phyloP scores from a whole-genome alignment of 2,329 filamentous ascomycete species.

The Plenodomus biglobosus region DNA sequence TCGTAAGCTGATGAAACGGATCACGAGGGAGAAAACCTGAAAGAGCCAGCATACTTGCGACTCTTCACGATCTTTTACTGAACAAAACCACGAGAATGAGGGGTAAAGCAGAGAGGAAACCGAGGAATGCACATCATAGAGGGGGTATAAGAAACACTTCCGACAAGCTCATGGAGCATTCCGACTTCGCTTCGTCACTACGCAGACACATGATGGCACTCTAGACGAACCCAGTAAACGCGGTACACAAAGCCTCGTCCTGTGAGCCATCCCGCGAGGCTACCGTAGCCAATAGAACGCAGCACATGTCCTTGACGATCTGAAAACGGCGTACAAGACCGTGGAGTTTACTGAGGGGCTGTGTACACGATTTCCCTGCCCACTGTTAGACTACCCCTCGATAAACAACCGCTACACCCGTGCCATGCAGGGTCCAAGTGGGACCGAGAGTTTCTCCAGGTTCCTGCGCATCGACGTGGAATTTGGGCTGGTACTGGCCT shows the following conservation, averaged over 20 bases:
- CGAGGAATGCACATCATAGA: constrained; percentile 11
- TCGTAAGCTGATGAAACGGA: constrained; percentile 34
- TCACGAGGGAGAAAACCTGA: constrained; percentile 35
- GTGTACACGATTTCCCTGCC: constrained; percentile 13
- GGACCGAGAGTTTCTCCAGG: constrained; percentile 35
- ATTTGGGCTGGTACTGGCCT: constrained; percentile 18
- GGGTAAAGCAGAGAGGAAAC: constrained; percentile 15
- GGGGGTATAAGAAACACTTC: constrained; percentile 34
- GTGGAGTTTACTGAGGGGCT: constrained; percentile 14
- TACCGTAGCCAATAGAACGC: constrained; percentile 36
- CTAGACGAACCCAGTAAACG: constrained; percentile 12
- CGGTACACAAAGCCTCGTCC: constrained; percentile 20
- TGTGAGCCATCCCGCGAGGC: constrained; percentile 9
- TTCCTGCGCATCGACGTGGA: constrained; percentile 1
- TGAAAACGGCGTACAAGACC: constrained; percentile 15
- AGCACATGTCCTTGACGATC: constrained; percentile 35
- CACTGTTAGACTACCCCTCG: constrained; percentile 12
- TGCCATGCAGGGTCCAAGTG: constrained; percentile 33
- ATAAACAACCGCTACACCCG: constrained; percentile 29
- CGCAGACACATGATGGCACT: constrained; percentile 33
- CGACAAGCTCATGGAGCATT: constrained; percentile 20
- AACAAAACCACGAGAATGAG: constrained; percentile 9
- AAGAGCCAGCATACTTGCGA: constrained; percentile 33
- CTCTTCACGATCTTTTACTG: constrained; percentile 8
- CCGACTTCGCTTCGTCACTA: constrained; percentile 42